These are phyloP conservation scores for Jaapia argillacea DNA, from an alignment of 768 basidiomycete species.

Conservation along the genomic window DNA sequence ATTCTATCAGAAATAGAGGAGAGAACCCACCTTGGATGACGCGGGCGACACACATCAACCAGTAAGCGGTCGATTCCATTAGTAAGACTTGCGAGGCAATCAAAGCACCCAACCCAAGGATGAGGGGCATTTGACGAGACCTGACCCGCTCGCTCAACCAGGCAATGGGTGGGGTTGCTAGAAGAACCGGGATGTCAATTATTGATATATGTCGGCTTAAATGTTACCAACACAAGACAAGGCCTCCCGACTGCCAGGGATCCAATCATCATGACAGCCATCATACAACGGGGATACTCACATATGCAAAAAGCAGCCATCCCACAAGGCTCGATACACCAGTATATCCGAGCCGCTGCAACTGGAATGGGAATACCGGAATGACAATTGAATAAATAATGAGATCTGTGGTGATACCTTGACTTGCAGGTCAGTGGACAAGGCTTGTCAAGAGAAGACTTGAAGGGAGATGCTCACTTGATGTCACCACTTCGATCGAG, in stretches of 20 bases:
- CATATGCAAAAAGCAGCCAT: conserved; percentile 31
- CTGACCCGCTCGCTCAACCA: conserved; percentile 23
- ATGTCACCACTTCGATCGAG: conserved; percentile 16
- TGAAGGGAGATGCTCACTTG: neutral
- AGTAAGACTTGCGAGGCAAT: conserved; percentile 27
- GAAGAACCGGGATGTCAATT: neutral
- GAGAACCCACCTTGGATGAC: conserved; percentile 21
- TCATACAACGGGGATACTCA: conserved; percentile 9
- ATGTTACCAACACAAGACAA: conserved; percentile 18
- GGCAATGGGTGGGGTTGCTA: conserved; percentile 27
- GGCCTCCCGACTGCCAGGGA: conserved; percentile 17
- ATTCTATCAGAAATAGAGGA: neutral
- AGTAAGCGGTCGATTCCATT: conserved; percentile 27
- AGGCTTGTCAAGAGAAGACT: neutral
- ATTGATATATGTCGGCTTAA: neutral
- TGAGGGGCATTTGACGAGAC: conserved; percentile 19
- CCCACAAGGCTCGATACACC: conserved; percentile 23
- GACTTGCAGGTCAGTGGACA: no score
- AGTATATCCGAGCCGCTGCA: conserved; percentile 23
- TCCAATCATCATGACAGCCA: neutral
- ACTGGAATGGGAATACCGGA: conserved; percentile 28
- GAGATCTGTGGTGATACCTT: conserved; percentile 24
- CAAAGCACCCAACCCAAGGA: conserved; percentile 21
- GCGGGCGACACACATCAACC: conserved; percentile 29
- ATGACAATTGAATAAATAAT: conserved; percentile 28